Conservation (phyloP, 495 filamentous ascomycete species). For the Daldinia grandis region DNA sequence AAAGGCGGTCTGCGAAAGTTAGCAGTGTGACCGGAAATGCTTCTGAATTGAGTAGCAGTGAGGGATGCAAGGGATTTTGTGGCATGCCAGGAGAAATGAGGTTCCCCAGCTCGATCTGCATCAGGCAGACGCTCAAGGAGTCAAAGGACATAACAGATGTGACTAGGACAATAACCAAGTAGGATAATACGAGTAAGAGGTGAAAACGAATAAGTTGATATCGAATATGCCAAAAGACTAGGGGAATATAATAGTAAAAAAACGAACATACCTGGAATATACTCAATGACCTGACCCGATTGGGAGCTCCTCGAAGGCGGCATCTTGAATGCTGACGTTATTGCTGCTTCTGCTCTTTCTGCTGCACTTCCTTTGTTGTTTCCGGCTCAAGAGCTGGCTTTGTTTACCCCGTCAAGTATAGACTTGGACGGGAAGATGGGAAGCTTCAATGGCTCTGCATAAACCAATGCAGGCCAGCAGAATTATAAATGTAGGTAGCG, state of each 20-base stretch:
- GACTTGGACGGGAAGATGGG: slow-evolving; percentile 10
- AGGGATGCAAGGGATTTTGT: slow-evolving; percentile 41
- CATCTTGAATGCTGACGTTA: slow-evolving; percentile 45
- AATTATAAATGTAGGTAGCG: not conserved
- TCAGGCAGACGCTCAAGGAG: slow-evolving; percentile 18
- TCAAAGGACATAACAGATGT: slow-evolving; percentile 41
- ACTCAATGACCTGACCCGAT: slow-evolving; percentile 65
- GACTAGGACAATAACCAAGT: slow-evolving; percentile 25
- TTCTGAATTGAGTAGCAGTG: slow-evolving; percentile 20
- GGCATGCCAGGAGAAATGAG: slow-evolving; percentile 29
- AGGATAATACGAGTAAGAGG: slow-evolving; percentile 25
- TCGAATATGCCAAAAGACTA: not conserved
- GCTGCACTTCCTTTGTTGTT: slow-evolving; percentile 9
- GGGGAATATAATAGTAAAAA: not conserved
- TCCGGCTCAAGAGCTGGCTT: slow-evolving; percentile 11
- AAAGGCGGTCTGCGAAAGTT: slow-evolving; percentile 80
- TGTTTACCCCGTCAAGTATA: slow-evolving; percentile 1
- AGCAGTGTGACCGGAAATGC: slow-evolving; percentile 44
- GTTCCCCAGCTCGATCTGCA: slow-evolving; percentile 21
- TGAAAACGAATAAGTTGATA: slow-evolving; percentile 17
- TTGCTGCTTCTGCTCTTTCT: slow-evolving; percentile 10
- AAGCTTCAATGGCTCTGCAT: slow-evolving; percentile 34
- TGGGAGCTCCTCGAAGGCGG: slow-evolving; percentile 53
- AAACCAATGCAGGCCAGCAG: slow-evolving; percentile 25
- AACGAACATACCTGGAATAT: slow-evolving; percentile 64